Evolutionary conservation across 2,329 filamentous ascomycete genomes (phyloP).

Genomic region (Teratosphaeria epicoccoides): DNA sequence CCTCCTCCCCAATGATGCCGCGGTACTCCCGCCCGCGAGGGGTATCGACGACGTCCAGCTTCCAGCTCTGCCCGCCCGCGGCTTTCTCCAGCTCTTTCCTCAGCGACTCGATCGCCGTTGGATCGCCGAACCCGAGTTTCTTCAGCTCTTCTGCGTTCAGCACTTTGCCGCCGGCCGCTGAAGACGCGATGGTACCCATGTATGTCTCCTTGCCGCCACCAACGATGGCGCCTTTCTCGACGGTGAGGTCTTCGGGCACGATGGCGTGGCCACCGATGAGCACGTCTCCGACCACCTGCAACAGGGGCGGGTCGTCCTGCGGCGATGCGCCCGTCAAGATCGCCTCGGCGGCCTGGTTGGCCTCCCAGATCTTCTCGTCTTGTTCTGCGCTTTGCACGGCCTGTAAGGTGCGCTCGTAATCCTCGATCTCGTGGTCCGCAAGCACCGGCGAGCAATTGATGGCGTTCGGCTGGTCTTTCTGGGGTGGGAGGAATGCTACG

Average conservation of each 20-base stretch:
- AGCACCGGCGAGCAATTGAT: slow-evolving; percentile 69
- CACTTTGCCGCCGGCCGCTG: slow-evolving; percentile 40
- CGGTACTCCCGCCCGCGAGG: slow-evolving; percentile 56
- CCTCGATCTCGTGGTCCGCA: slow-evolving; percentile 39
- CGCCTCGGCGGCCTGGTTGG: slow-evolving; percentile 17
- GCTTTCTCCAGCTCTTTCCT: slow-evolving; percentile 56
- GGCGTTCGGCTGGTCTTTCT: slow-evolving; percentile 62
- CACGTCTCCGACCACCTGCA: slow-evolving; percentile 43
- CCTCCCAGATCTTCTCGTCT: slow-evolving; percentile 12
- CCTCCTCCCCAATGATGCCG: slow-evolving; percentile 54
- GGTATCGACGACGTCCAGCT: slow-evolving; percentile 65
- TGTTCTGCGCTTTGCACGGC: slow-evolving; percentile 11
- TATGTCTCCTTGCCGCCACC: slow-evolving; percentile 44
- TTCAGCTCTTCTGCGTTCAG: slow-evolving; percentile 37
- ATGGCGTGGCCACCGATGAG: slow-evolving; percentile 47
- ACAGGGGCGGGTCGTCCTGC: not conserved
- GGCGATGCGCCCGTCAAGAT: not conserved
- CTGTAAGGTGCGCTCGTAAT: slow-evolving; percentile 22
- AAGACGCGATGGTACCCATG: slow-evolving; percentile 42
- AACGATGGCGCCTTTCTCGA: slow-evolving; percentile 43
- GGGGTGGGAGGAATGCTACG: slow-evolving; percentile 72
- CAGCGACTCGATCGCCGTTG: slow-evolving; percentile 61
- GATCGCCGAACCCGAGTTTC: slow-evolving; percentile 53
- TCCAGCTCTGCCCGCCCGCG: slow-evolving; percentile 65
- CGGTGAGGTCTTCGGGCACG: slow-evolving; percentile 44